Conservation (phyloP, 306 rosid genomes). For the Gleditsia sinensis region DNA sequence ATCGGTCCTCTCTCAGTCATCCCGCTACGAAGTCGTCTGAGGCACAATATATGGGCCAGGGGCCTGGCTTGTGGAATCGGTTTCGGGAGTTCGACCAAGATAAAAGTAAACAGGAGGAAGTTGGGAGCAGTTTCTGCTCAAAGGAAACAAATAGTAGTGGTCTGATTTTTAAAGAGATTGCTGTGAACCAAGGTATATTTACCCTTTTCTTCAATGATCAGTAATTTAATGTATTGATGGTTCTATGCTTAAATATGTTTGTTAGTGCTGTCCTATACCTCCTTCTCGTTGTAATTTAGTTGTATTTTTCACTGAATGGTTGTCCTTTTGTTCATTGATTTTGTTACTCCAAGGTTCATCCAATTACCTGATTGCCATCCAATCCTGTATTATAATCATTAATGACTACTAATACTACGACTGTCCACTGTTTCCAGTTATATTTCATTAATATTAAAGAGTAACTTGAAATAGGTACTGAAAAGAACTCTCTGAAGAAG, state of each 20-base stretch:
- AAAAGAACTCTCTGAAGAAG: neutral
- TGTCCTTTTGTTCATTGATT: neutral
- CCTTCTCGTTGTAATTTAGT: neutral
- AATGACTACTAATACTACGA: neutral
- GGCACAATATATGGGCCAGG: slow-evolving; percentile 31
- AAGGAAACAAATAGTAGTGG: slow-evolving; percentile 35
- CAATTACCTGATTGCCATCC: neutral
- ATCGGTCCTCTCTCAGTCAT: slow-evolving; percentile 13
- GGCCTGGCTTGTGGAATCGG: slow-evolving; percentile 48
- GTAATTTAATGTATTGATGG: neutral
- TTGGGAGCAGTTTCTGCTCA: slow-evolving; percentile 44
- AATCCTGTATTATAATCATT: neutral
- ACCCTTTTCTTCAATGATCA: neutral
- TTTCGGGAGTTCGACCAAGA: slow-evolving; percentile 40
- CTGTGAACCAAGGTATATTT: slow-evolving; percentile 51
- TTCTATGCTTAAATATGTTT: neutral
- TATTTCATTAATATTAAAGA: neutral
- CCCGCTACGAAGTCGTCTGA: slow-evolving; percentile 24
- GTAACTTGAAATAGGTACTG: neutral
- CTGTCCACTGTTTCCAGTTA: neutral
- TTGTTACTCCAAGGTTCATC: neutral
- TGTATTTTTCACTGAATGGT: neutral
- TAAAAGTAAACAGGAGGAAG: slow-evolving; percentile 41
- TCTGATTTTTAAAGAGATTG: slow-evolving; percentile 27
- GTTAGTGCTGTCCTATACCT: neutral